A percentile compares a stretch with the other conserved stretches of the same genome.
phyloP scores from a whole-genome alignment of 768 basidiomycete genomes.

The Kwoniella newhampshirensis region DNA sequence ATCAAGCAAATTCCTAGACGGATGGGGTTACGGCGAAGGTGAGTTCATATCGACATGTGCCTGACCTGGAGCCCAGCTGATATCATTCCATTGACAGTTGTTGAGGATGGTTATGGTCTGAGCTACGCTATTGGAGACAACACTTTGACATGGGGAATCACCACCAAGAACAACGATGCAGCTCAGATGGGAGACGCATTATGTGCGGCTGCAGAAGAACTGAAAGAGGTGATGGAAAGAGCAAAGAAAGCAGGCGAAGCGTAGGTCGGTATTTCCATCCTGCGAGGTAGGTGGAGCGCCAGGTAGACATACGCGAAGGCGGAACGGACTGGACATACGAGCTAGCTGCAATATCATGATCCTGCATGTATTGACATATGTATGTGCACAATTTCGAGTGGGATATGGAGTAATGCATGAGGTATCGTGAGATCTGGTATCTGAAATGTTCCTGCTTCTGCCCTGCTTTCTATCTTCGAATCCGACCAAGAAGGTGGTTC shows the following conservation, averaged over 20 bases:
- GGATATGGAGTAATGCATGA: background rate
- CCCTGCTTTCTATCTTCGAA: slow-evolving; percentile 11
- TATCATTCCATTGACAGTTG: slow-evolving; percentile 58
- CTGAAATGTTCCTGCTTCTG: background rate
- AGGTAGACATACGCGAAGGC: no score
- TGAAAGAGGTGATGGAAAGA: slow-evolving; percentile 71
- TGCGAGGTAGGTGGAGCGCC: no score
- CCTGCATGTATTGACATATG: background rate
- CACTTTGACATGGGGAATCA: slow-evolving; percentile 88
- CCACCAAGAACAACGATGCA: slow-evolving; percentile 68
- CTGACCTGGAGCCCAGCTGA: background rate
- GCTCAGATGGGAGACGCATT: slow-evolving; percentile 72
- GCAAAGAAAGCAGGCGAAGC: slow-evolving; percentile 57
- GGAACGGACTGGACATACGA: no score
- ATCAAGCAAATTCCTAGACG: slow-evolving; percentile 75
- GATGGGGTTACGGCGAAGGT: slow-evolving; percentile 98
- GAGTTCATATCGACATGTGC: slow-evolving; percentile 32
- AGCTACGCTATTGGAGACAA: slow-evolving; percentile 84
- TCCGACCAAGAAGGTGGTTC: slow-evolving; percentile 22
- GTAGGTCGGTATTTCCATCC: no score
- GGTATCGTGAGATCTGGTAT: background rate
- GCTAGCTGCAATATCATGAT: no score
- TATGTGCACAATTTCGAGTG: background rate
- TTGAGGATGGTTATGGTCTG: slow-evolving; percentile 85
- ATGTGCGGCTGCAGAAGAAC: slow-evolving; percentile 76